phyloP scores from a whole-genome alignment of 73 alveolate species.

The Paramecium primaurelia region DNA sequence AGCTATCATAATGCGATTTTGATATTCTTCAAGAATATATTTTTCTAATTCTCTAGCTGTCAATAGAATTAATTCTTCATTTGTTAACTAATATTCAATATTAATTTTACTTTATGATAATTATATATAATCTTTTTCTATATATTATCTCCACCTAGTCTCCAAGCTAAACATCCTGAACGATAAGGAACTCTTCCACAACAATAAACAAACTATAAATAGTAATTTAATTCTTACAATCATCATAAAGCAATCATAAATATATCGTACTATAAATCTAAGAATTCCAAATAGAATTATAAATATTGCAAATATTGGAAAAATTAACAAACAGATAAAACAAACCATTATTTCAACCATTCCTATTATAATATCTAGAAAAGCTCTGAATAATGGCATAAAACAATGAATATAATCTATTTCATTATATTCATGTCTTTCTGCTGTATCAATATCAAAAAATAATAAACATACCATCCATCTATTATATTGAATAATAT shows the following conservation, averaged over 20 bases:
- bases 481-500: neutral
- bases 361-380: neutral
- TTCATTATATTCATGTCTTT: neutral
- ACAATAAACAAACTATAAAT: slow-evolving; percentile 53
- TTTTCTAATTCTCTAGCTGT: slow-evolving; percentile 63
- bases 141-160: slow-evolving; percentile 63
- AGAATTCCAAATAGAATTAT: slow-evolving; percentile 49
- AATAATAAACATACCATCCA: slow-evolving; percentile 43
- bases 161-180: slow-evolving; percentile 68
- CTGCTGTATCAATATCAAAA: slow-evolving; percentile 45
- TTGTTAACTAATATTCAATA: neutral
- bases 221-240: neutral
- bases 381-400: slow-evolving; percentile 50
- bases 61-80: slow-evolving; percentile 58
- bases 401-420: neutral
- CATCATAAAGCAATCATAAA: slow-evolving; percentile 63
- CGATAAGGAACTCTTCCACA: slow-evolving; percentile 66
- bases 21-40: slow-evolving; percentile 51
- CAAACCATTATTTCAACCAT: neutral
- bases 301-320: slow-evolving; percentile 52
- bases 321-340: neutral
- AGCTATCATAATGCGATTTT: neutral
- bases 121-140: slow-evolving; percentile 4
- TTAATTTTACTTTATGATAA: slow-evolving; percentile 60
- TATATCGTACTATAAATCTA: slow-evolving; percentile 51